Conservation (phyloP, 2,329 filamentous ascomycete species). For the Aspergillus eucalypticola region DNA sequence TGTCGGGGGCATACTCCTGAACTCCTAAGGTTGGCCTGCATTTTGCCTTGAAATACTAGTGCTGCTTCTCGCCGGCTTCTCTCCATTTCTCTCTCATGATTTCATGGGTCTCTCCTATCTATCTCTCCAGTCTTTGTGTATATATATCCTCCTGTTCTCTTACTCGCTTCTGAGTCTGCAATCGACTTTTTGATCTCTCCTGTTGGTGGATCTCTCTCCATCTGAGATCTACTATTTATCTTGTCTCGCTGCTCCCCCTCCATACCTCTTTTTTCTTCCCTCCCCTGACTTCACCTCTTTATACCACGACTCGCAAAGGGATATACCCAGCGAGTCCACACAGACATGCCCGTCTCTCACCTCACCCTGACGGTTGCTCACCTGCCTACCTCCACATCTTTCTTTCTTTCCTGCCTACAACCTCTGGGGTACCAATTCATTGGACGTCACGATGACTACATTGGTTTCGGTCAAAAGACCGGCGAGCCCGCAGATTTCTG, state of each 20-base stretch:
- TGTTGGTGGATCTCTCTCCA: neutral
- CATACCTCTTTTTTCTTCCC: neutral
- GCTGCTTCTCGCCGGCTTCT: slow-evolving; percentile 12
- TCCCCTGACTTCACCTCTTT: neutral
- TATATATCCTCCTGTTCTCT: slow-evolving; percentile 4
- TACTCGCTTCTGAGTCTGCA: slow-evolving; percentile 4
- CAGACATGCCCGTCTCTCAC: slow-evolving; percentile 61
- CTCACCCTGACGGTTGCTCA: slow-evolving; percentile 71
- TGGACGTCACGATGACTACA: slow-evolving; percentile 60
- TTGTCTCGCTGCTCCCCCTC: neutral
- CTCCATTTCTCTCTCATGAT: slow-evolving; percentile 5
- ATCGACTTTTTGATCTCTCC: neutral
- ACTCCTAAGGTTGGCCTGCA: slow-evolving; percentile 6
- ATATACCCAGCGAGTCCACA: slow-evolving; percentile 15
- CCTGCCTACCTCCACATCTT: slow-evolving; percentile 76
- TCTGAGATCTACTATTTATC: neutral
- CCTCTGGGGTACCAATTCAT: slow-evolving; percentile 75
- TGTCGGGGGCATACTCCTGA: slow-evolving; percentile 13
- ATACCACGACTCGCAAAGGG: slow-evolving; percentile 15
- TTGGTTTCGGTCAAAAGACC: slow-evolving; percentile 61
- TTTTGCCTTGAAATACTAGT: slow-evolving; percentile 16
- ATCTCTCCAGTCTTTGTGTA: neutral
- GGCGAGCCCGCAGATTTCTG: slow-evolving; percentile 61
- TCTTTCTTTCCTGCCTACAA: slow-evolving; percentile 77
- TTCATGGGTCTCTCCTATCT: slow-evolving; percentile 2